Percentiles rank a stretch among this genome's conserved stretches.
These are phyloP conservation scores for Aspergillus bombycis DNA, from an alignment of 2,329 filamentous ascomycete genomes.

Conservation along the genomic window DNA sequence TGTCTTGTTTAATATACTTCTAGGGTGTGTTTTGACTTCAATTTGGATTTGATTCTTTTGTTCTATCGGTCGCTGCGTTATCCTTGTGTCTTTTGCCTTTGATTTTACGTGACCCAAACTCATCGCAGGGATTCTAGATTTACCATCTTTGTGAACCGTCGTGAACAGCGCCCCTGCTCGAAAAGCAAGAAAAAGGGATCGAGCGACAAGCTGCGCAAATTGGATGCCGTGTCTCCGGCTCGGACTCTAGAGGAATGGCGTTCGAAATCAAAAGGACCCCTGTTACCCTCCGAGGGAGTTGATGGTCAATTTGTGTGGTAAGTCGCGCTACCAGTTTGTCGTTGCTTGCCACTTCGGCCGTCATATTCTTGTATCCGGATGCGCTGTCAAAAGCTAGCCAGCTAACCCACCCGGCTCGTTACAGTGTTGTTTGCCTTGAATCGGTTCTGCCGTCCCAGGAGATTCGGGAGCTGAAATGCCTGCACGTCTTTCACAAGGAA, in stretches of 20 bases:
- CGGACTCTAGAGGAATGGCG: constrained; percentile 44
- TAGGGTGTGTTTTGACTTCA: background rate
- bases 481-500: constrained; percentile 45
- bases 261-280: constrained; percentile 35
- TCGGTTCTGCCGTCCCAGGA: constrained; percentile 38
- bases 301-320: constrained; percentile 44
- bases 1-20: background rate
- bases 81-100: background rate
- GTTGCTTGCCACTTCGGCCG: background rate
- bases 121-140: constrained; percentile 24
- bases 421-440: constrained; percentile 43
- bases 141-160: constrained; percentile 38
- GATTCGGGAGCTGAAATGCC: constrained; percentile 42
- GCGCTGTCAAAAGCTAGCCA: background rate
- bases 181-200: constrained; percentile 27
- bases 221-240: constrained; percentile 41
- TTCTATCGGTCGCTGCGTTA: background rate
- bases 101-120: constrained; percentile 1
- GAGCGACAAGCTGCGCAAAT: constrained; percentile 35
- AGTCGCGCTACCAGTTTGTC: constrained; percentile 1
- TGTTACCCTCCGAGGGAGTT: constrained; percentile 35
- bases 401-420: constrained; percentile 5
- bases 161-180: constrained; percentile 25
- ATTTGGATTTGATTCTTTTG: background rate
- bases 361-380: background rate